Evolutionary conservation across 2,329 filamentous ascomycete genomes (phyloP).

Genomic region (Talaromyces atroroseus): DNA sequence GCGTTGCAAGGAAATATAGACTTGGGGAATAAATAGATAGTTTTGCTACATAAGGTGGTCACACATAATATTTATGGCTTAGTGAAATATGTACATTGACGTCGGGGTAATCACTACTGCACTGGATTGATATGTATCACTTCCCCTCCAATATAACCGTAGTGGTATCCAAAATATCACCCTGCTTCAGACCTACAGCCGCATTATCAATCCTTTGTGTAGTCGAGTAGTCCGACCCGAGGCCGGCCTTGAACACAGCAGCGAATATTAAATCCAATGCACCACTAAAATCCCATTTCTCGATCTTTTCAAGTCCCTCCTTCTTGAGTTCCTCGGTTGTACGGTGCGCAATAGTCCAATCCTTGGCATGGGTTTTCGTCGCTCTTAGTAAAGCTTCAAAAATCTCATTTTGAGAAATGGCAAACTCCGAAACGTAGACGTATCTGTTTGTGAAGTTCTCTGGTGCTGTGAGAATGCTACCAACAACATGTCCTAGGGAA

Average conservation of each 20-base stretch:
- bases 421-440: constrained; percentile 4
- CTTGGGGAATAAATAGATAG: too few relatives aligned
- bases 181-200: neutral
- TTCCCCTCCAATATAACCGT: neutral
- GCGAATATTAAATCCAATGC: constrained; percentile 10
- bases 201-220: constrained; percentile 5
- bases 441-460: constrained; percentile 5
- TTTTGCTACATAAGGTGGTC: too few relatives aligned
- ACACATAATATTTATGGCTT: too few relatives aligned
- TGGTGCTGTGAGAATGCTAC: constrained; percentile 1
- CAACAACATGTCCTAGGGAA: neutral
- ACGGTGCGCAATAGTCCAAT: constrained; percentile 7
- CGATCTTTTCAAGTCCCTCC: constrained; percentile 4
- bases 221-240: constrained; percentile 6
- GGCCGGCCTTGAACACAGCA: neutral
- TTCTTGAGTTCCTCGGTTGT: neutral
- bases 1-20: neutral
- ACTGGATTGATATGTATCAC: neutral
- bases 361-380: constrained; percentile 1
- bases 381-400: constrained; percentile 8
- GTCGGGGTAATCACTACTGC: too few relatives aligned
- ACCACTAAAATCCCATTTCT: neutral
- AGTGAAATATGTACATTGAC: too few relatives aligned
- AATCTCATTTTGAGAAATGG: constrained; percentile 7
- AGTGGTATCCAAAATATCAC: neutral